Base-by-base conservation (phyloP, 768 basidiomycete genomes). In the Phaeotremella skinneri region DNA sequence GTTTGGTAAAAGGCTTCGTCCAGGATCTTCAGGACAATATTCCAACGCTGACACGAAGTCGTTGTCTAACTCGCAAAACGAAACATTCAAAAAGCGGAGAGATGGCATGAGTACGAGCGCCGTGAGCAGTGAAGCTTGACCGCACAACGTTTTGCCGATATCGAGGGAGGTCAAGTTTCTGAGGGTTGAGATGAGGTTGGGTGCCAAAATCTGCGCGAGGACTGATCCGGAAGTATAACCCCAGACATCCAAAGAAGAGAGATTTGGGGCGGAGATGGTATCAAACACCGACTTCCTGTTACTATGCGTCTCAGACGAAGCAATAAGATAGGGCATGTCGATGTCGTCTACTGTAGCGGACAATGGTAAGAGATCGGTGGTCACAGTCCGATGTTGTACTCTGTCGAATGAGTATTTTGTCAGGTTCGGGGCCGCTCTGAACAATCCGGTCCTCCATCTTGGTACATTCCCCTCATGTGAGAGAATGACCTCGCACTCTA, bases 11-110 rank as follows among this genome's bases (percentile, higher is more conserved):
- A 62, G 26, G 13, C 58, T 52, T 4, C 53, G 49, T 13, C 14
- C 23, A 1, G 42, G 29, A 14, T 48, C 52, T n/a, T 27, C 29
- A 14, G 29, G 25, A 2, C 41, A 16, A 16, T 55, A 61, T 5
- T 50, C 52, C 1, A 72, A 32, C 2, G 57, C 52, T 25, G 62
- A 51, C 31, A 72, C 26, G 49, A 72, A 72, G 1, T 17, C 30
- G 21, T 62, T 62, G 9, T 17, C 21, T 23, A 49, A 29, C 26
- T 56, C 49, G 30, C 67, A 67, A 21, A 30, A 55, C 3, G 67
- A 62, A 9, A 72, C 58, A 49, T 72, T 69, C 26, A 72, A 57
- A 45, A 64, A 72, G 25, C 51, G 29, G 7, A 72, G 56, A 1
- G 39, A 4, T 2, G 52, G 49, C 52, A 67, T n/a, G 7, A 58